Base-by-base conservation (phyloP, 192 early-diverging fungal genomes). In the Chytriomyces confervae region DNA sequence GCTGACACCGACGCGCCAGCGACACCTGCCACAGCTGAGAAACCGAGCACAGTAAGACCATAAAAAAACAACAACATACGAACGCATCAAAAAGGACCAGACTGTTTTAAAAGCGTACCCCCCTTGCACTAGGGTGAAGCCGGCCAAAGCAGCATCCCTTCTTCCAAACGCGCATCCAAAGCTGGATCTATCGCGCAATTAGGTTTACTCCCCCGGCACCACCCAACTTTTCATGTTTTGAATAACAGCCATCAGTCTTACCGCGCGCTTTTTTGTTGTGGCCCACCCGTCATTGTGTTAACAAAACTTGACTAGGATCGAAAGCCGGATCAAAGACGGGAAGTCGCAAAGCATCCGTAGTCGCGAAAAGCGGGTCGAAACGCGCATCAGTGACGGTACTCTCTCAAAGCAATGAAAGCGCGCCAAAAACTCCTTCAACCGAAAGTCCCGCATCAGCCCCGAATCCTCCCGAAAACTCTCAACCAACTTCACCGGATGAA, bases 1-100 rank as follows among this genome's bases (percentile, higher is more conserved):
- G 53, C 53, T 20, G 53, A 57, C 53, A 57, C 53, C 7, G 69
- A 70, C n/a, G 69, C 69, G 24, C 69, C 47, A 57, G n/a, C 69
- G 5, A 23, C 51, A 2, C 69, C 69, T 27, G 69, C 16, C 8
- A 18, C 44, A 16, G 29, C 24, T 16, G 66, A 70, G 27, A 46
- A 27, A 10, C 43, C 8, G 18, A 46, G 36, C 43, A 47, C 66
- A 6, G 66, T 67, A 11, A 67, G 66, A 64, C 48, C n/a, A 47
- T 16, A 36, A 13, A 29, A 64, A 24, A 10, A 23, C 9, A 64
- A 27, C 9, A 23, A 64, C 24, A 27, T 27, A 1, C 16, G 5
- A 57, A 57, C 20, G 53, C 13, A 20, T 2, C 16, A 57, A 20
- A 57, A 13, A 5, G 53, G 3, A 10, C 5, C 16, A 20, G 20